Evolutionary conservation across 2,329 filamentous ascomycete species (phyloP).

Genomic region (Ophiosphaerella narmari): DNA sequence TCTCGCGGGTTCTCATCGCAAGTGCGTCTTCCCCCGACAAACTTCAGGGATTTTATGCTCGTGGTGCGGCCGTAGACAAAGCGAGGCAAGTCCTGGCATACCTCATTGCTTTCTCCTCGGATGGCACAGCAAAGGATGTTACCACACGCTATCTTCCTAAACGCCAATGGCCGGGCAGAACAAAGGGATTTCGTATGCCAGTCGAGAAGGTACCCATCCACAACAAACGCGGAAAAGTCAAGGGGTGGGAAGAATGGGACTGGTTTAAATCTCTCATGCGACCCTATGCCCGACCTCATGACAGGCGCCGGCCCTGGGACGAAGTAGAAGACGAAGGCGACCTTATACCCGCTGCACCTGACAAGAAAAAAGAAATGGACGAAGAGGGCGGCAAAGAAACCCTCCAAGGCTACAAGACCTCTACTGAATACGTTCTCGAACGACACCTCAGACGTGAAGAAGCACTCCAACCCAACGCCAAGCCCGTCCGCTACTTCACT

Average conservation of each 20-base stretch:
- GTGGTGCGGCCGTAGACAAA: conserved; percentile 81
- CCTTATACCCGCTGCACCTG: conserved; percentile 71
- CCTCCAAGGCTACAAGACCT: conserved; percentile 85
- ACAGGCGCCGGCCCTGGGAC: conserved; percentile 70
- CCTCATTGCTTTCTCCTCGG: conserved; percentile 77
- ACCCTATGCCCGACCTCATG: conserved; percentile 64
- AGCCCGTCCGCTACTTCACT: conserved; percentile 74
- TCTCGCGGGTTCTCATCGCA: conserved; percentile 54
- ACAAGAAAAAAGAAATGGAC: conserved; percentile 66
- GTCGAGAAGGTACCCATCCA: conserved; percentile 81
- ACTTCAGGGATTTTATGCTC: conserved; percentile 76
- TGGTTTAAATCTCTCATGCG: conserved; percentile 86
- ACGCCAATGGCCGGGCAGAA: conserved; percentile 82
- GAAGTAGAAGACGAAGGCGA: conserved; percentile 79
- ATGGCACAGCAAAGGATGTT: conserved; percentile 92
- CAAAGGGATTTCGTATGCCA: conserved; percentile 80
- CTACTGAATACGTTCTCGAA: conserved; percentile 81
- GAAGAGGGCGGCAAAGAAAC: conserved; percentile 74
- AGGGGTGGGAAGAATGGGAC: conserved; percentile 76
- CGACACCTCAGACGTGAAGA: conserved; percentile 91
- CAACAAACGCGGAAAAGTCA: conserved; percentile 76
- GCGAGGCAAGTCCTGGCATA: conserved; percentile 91
- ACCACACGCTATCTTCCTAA: conserved; percentile 88
- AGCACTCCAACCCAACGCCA: conserved; percentile 71
- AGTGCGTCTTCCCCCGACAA: conserved; percentile 72